Evolutionary conservation across 768 basidiomycete genomes (phyloP), one percentile per base, ranked within the genome.

Genomic region (Cubamyces sp.): DNA sequence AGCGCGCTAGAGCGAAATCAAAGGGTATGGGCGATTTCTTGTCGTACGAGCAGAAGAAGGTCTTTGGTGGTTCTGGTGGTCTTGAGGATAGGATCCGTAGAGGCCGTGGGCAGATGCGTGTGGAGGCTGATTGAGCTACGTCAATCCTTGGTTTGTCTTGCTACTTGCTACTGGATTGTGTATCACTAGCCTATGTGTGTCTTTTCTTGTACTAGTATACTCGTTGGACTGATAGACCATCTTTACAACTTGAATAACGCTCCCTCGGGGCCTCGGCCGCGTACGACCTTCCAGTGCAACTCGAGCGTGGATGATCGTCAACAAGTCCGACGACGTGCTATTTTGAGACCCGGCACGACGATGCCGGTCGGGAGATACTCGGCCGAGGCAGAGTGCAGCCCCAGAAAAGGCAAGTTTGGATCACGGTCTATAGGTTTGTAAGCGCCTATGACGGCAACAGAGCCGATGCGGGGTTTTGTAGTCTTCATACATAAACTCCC

Each of bases 21-120:
- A 89, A 86, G 70, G 92, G 91, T 2, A 87, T 89, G 80, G 91
- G 90, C 47, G 81, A 79, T 1, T 97, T 96, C 79, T 77, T 96
- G 69, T 88, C 85, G 57, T 80, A 87, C 21, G 94, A 96, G 71
- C 86, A 89, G 79, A 93, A 91, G 80, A 87, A 83, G 66, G 90
- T 94, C 9, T 92, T 92, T 74, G 87, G 91, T 48, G 91, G 90
- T 25, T 74, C 77, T 8, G 90, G 91, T 42, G 90, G 88, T 16
- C 75, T 94, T 28, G 92, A 92, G 72, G 92, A 94, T 41, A 79
- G 91, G 60, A 87, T 94, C 49, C 81, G 77, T 69, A 80, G 93
- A 68, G 89, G 90, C 43, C 79, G 87, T 39, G 86, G 86, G 26
- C 88, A 86, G 6, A 74, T 94, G 74, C 87, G 91, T 37, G 81